Evolutionary conservation across 1,284 basidiomycete genomes (phyloP).

Genomic region (Ceratorhiza oryzae-sativae): DNA sequence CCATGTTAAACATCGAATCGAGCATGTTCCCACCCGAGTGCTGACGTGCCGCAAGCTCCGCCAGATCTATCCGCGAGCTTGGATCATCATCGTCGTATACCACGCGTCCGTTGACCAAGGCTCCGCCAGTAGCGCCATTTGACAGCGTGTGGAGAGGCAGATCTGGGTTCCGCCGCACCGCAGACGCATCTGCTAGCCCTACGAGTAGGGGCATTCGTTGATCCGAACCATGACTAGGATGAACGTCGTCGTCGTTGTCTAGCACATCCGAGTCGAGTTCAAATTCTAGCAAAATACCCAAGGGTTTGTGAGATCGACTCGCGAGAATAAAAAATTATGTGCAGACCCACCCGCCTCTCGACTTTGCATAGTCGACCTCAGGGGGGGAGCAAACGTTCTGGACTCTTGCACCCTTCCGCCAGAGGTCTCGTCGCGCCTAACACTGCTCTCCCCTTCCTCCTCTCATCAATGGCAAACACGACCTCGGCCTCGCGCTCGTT

Average conservation of each 20-base stretch:
- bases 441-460: constrained; percentile 41
- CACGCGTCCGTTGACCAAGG: constrained; percentile 28
- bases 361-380: constrained; percentile 70
- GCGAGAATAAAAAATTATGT: constrained; percentile 41
- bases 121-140: constrained; percentile 49
- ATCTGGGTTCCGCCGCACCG: constrained; percentile 63
- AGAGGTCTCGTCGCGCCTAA: constrained; percentile 4
- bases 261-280: constrained; percentile 79
- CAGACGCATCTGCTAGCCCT: constrained; percentile 70
- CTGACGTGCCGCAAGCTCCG: constrained; percentile 69
- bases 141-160: constrained; percentile 58
- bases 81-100: constrained; percentile 46
- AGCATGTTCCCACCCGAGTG: constrained; percentile 78
- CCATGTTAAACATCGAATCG: constrained; percentile 91
- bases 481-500: constrained; percentile 40
- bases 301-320: constrained; percentile 32
- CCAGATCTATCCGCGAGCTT: constrained; percentile 61
- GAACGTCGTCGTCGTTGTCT: constrained; percentile 57
- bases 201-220: constrained; percentile 76
- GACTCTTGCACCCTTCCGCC: not conserved
- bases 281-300: constrained; percentile 60
- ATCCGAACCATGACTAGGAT: constrained; percentile 53
- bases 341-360: constrained; percentile 73
- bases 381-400: constrained; percentile 58
- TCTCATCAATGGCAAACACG: constrained; percentile 44